Base-by-base conservation (phyloP, 2,329 filamentous ascomycete genomes). In the Aspergillus candidus region DNA sequence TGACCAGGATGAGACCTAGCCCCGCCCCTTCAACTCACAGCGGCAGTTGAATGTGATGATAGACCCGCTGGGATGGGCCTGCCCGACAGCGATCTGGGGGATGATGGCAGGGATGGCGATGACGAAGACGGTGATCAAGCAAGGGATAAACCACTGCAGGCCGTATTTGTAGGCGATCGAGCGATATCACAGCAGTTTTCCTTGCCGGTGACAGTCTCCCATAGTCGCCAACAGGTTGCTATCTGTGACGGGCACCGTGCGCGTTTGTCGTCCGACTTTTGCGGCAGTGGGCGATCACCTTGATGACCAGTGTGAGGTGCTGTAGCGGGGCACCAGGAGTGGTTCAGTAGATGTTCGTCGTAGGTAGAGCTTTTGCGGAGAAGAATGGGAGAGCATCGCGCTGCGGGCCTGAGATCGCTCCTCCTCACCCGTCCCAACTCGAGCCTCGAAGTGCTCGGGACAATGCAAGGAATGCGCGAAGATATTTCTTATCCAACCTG, bases 81-180 rank as follows among this genome's bases (percentile, higher is more conserved):
- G 68, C 30, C 71, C 71, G 27, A 72, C 68, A 1, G 69, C 57
- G 40, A 80, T 77, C 55, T 80, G 77, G 15, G 79, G 70, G 11
- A 79, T 70, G 32, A 80, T 67, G 0, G 72, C 69, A 0, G 77
- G 77, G 35, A 80, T 79, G 32, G 76, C 76, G 44, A 80, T 70
- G 10, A 79, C 59, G 45, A 77, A 74, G 12, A 80, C 69, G 5
- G 74, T 73, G 44, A 79, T 62, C 4, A 79, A 56, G 48, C 80
- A 80, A 0, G 77, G 77, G 13, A 80, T 72, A 57, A 78, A 80
- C 77, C 77, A 80, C 53, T 80, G 77, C 5, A 79, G 64, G 3
- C 77, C 77, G 44, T 77, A 70, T 56, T 80, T 80, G 63, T 77
- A 80, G 2, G 79, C 71, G 32, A 77, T 73, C 0, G 75, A 79